Conservation (phyloP, 441 rosid species). For the Pelargonium australe region DNA sequence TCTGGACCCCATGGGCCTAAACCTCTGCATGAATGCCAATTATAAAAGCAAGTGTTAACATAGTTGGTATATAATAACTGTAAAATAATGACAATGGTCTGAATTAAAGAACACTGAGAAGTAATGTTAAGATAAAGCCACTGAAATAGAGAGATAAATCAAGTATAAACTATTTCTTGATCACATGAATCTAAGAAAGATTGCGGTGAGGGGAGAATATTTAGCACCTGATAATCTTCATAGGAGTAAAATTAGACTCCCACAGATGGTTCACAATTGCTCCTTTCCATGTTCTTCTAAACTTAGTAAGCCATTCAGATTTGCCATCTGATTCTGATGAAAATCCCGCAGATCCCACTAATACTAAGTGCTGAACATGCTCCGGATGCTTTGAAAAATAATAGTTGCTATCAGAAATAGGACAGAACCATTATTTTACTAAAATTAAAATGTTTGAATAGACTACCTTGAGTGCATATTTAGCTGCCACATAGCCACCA, state of each 20-base stretch:
- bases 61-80: neutral
- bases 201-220: neutral
- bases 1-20: conserved; percentile 97
- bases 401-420: conserved; percentile 21
- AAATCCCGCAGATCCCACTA: conserved; percentile 91
- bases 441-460: conserved; percentile 4
- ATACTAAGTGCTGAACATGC: conserved; percentile 83
- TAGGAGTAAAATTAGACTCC: conserved; percentile 99
- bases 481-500: conserved; percentile 97
- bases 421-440: conserved; percentile 11
- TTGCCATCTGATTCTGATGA: conserved; percentile 63
- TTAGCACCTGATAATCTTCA: conserved; percentile 69
- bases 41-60: conserved; percentile 15
- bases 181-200: too few species aligned
- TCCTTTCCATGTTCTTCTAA: conserved; percentile 92
- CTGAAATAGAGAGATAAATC: neutral
- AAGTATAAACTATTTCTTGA: neutral
- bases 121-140: neutral
- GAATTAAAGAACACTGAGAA: neutral
- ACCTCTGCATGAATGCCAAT: conserved; percentile 50
- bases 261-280: conserved; percentile 75
- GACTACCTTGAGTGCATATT: conserved; percentile 86
- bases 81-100: neutral
- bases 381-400: conserved; percentile 73
- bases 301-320: conserved; percentile 54